Percentiles rank a stretch among this genome's conserved stretches.
These are phyloP conservation scores for Penicillium tannophilum DNA, from an alignment of 495 filamentous ascomycete species.

Conservation along the genomic window DNA sequence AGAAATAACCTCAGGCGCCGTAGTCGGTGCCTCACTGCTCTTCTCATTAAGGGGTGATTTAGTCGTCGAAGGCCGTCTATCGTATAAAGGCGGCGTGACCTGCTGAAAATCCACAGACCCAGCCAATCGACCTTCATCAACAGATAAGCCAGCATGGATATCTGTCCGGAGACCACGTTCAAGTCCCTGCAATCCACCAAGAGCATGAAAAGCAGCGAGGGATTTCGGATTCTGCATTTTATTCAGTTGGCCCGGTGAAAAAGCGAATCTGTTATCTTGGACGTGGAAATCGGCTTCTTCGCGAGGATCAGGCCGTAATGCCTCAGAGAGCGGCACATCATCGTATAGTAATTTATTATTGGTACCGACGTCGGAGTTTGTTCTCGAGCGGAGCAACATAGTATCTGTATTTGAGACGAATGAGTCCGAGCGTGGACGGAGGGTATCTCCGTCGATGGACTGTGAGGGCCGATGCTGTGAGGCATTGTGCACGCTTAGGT, in stretches of 20 bases:
- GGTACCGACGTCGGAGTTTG: conserved; percentile 41
- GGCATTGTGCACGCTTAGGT: conserved; percentile 34
- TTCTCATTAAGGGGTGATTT: conserved; percentile 13
- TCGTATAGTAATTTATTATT: conserved; percentile 37
- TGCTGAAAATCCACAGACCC: conserved; percentile 63
- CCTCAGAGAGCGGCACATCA: conserved; percentile 51
- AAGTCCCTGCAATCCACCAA: conserved; percentile 68
- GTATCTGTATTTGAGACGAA: conserved; percentile 48
- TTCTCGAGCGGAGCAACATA: conserved; percentile 38
- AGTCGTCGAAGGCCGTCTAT: conserved; percentile 16
- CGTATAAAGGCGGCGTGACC: conserved; percentile 43
- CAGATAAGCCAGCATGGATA: conserved; percentile 62
- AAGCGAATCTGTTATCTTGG: conserved; percentile 70
- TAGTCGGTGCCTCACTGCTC: not conserved
- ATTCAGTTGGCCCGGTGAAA: conserved; percentile 68
- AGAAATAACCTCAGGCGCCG: not conserved
- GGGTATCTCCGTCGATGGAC: conserved; percentile 53
- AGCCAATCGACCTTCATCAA: conserved; percentile 62
- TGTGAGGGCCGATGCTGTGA: conserved; percentile 36
- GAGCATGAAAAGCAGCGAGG: conserved; percentile 65
- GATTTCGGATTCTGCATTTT: conserved; percentile 79
- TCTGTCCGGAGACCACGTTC: conserved; percentile 70
- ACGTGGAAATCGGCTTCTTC: conserved; percentile 66
- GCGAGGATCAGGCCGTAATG: conserved; percentile 67
- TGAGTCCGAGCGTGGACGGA: conserved; percentile 50